Evolutionary conservation across 2,329 filamentous ascomycete genomes (phyloP).

Genomic region (Trichoderma simmonsii): DNA sequence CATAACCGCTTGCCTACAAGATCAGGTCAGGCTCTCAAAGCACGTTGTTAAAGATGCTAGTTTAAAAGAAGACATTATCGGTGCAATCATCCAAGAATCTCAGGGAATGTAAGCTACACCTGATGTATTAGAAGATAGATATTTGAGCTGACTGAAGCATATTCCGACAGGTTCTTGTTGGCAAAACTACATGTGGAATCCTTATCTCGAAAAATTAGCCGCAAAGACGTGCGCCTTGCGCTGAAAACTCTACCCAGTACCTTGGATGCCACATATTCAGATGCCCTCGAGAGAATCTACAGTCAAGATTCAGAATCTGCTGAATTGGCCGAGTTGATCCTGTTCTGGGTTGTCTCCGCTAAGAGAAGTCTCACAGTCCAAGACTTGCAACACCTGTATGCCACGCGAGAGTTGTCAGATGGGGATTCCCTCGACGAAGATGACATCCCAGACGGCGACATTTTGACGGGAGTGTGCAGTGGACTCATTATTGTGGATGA

Average conservation of each 20-base stretch:
- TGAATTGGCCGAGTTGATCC: constrained; percentile 3
- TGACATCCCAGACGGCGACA: background rate
- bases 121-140: background rate
- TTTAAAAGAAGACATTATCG: background rate
- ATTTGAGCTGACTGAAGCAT: background rate
- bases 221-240: background rate
- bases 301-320: background rate
- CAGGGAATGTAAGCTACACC: background rate
- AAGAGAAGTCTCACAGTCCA: background rate
- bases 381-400: constrained; percentile 10
- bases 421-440: background rate
- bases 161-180: background rate
- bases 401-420: background rate
- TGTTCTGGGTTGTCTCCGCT: constrained; percentile 7
- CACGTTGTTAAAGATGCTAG: background rate
- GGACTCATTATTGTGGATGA: constrained; percentile 5
- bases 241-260: background rate
- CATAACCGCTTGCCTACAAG: background rate
- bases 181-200: background rate
- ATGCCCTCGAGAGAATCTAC: background rate
- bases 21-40: background rate
- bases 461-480: background rate
- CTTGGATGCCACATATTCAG: background rate
- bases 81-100: background rate
- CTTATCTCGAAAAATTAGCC: background rate